Conservation (phyloP, 345 rosid species). For the Citrus maxima region DNA sequence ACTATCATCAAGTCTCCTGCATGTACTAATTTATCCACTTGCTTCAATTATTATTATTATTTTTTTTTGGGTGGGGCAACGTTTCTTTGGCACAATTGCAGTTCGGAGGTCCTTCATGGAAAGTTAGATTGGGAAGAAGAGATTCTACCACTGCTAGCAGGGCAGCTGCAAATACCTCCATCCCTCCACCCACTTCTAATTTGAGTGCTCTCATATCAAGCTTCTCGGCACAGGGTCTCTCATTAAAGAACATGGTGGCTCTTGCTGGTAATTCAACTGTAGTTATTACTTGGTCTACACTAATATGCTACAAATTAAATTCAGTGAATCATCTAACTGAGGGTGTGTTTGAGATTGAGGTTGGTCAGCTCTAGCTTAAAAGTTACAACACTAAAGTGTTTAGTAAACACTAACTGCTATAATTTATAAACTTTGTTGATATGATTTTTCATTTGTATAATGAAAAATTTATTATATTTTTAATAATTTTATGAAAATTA, state of each 20-base stretch:
- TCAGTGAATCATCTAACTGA: background rate
- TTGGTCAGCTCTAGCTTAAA: accelerated
- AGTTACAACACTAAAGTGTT: no score
- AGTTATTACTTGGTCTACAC: background rate
- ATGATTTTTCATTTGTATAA: no score
- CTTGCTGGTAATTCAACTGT: constrained; percentile 35
- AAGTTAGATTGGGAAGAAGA: constrained; percentile 47
- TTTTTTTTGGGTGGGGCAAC: no score
- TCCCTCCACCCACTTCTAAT: constrained; percentile 40
- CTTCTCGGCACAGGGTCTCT: constrained; percentile 43
- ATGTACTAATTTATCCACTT: no score
- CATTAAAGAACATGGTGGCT: constrained; percentile 38
- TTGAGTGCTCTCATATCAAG: constrained; percentile 32
- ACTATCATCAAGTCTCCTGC: no score
- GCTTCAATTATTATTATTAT: no score
- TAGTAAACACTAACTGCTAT: accelerated
- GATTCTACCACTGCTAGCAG: constrained; percentile 44
- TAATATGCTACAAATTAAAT: no score
- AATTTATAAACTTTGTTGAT: accelerated
- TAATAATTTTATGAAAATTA: no score
- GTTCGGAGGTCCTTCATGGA: constrained; percentile 51
- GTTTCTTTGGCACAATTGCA: constrained; percentile 6
- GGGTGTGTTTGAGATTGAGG: accelerated
- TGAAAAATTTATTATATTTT: no score
- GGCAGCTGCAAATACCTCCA: constrained; percentile 23